phyloP scores from a whole-genome alignment of 148 eudicot genomes.

The Cornus kousa region DNA sequence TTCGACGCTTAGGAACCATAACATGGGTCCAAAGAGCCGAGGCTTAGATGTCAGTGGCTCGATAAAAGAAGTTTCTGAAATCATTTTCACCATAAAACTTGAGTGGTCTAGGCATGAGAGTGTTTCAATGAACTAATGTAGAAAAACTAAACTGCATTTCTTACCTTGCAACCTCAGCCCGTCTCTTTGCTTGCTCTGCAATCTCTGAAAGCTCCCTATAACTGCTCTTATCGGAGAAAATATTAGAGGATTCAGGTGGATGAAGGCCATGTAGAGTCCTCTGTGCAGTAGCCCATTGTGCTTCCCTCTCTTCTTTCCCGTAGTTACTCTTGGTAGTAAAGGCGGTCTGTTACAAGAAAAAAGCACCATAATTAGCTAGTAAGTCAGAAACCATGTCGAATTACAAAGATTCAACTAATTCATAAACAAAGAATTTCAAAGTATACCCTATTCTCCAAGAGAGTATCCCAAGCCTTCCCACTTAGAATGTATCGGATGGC shows the following conservation, averaged over 20 bases:
- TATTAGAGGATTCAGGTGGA: conserved; percentile 32
- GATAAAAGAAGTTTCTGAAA: too few relatives aligned
- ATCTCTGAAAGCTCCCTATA: conserved; percentile 56
- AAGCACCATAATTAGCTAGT: too few relatives aligned
- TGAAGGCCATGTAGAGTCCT: conserved; percentile 67
- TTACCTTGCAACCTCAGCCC: conserved; percentile 75
- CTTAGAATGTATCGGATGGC: conserved; percentile 38
- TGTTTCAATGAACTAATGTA: too few relatives aligned
- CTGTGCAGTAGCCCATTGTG: conserved; percentile 70
- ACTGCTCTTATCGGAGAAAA: conserved; percentile 43
- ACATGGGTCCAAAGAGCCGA: too few relatives aligned
- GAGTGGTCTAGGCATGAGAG: too few relatives aligned
- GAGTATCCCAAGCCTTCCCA: conserved; percentile 44
- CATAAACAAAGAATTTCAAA: too few relatives aligned
- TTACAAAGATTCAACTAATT: neutral
- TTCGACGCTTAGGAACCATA: too few relatives aligned
- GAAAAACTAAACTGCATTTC: too few relatives aligned
- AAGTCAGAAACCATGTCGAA: neutral
- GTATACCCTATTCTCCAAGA: conserved; percentile 41
- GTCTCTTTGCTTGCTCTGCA: conserved; percentile 67
- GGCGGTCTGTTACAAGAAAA: conserved; percentile 41
- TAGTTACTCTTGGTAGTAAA: conserved; percentile 67
- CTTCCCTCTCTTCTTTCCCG: conserved; percentile 68
- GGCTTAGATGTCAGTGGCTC: too few relatives aligned
- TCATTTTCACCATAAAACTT: too few relatives aligned